These are phyloP conservation scores for sunflower (Helianthus annuus) DNA, from an alignment of 129 eudicot genomes.

Conservation along the genomic window DNA sequence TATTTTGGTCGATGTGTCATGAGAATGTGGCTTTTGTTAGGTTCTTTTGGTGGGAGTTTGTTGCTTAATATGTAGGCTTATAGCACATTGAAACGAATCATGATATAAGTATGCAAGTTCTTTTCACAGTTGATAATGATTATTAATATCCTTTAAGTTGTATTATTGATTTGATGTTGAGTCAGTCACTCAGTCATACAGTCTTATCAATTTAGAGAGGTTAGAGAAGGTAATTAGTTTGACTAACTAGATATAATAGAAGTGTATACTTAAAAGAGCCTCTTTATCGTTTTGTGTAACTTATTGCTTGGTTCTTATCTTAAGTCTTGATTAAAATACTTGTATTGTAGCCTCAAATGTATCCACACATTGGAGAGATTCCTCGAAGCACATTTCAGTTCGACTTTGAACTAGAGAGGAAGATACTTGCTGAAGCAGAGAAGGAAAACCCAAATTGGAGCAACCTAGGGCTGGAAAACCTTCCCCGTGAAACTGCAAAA, in stretches of 20 bases:
- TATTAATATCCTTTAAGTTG: not conserved
- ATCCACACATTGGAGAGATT: constrained; percentile 79
- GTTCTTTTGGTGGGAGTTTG: no score
- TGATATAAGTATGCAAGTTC: not conserved
- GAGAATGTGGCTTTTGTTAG: no score
- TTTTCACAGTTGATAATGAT: not conserved
- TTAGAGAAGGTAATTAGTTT: not conserved
- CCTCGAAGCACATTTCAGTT: constrained; percentile 87
- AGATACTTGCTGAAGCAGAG: constrained; percentile 80
- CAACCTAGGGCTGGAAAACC: constrained; percentile 73
- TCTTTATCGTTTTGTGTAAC: not conserved
- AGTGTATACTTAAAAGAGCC: not conserved
- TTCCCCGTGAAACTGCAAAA: constrained; percentile 62
- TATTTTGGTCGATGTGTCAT: no score
- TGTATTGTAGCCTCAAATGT: constrained; percentile 69
- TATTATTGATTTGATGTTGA: not conserved
- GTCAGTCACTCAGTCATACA: not conserved
- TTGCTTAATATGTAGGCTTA: not conserved
- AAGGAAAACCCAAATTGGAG: constrained; percentile 88
- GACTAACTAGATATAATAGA: not conserved
- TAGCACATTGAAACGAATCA: not conserved
- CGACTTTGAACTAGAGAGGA: constrained; percentile 86
- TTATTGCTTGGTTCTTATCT: not conserved
- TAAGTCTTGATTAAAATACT: not conserved
- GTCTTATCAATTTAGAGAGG: not conserved